These are phyloP conservation scores for Ceratobasidium sp. DNA, from an alignment of 1,284 basidiomycete genomes.

Conservation along the genomic window DNA sequence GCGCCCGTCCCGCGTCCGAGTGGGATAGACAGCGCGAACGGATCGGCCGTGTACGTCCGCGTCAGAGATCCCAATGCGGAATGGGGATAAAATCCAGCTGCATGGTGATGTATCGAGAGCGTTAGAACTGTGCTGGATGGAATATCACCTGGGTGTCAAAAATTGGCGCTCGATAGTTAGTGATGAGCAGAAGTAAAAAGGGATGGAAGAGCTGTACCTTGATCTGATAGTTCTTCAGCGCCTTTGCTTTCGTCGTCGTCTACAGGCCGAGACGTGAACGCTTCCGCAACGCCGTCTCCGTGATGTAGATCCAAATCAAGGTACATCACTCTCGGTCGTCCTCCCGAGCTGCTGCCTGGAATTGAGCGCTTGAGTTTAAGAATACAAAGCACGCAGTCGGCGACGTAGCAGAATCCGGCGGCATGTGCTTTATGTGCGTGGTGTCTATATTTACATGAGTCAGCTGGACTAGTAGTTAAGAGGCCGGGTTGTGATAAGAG, in stretches of 20 bases:
- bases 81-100: constrained; percentile 87
- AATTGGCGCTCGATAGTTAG: constrained; percentile 35
- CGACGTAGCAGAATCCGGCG: constrained; percentile 94
- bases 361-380: constrained; percentile 67
- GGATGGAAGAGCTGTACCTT: not conserved
- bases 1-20: constrained; percentile 76
- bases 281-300: constrained; percentile 87
- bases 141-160: constrained; percentile 14
- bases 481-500: too few species aligned
- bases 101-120: constrained; percentile 85
- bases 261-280: constrained; percentile 69
- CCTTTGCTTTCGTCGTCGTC: constrained; percentile 5
- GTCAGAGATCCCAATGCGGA: constrained; percentile 71
- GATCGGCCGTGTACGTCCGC: constrained; percentile 65
- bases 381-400: constrained; percentile 88
- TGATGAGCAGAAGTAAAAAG: not conserved
- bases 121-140: constrained; percentile 69
- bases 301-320: constrained; percentile 94
- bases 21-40: constrained; percentile 83
- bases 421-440: constrained; percentile 82
- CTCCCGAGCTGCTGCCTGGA: constrained; percentile 13
- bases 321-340: constrained; percentile 81
- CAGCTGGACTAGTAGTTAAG: too few species aligned
- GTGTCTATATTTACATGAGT: constrained; percentile 65
- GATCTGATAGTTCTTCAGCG: not conserved